Conservation (phyloP, 176 grass and related monocot genomes). For the Zoysia pacifica region DNA sequence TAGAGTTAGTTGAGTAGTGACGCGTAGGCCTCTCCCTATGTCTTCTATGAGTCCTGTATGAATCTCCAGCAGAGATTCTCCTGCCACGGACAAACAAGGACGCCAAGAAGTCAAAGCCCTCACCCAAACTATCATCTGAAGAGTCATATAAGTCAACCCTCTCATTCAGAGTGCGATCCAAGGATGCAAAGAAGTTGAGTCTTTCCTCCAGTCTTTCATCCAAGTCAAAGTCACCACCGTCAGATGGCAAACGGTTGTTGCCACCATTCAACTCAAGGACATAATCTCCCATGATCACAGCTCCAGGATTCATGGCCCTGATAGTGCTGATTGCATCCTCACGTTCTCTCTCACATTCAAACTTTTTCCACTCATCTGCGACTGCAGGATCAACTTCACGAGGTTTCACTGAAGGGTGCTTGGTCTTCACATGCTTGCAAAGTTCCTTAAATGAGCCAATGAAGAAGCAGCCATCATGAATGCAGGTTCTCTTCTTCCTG, state of each 20-base stretch:
- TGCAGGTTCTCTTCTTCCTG: slow-evolving; percentile 69
- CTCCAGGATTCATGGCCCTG: slow-evolving; percentile 68
- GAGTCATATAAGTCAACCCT: slow-evolving; percentile 49
- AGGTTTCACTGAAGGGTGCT: slow-evolving; percentile 65
- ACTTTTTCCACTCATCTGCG: slow-evolving; percentile 75
- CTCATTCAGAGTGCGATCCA: slow-evolving; percentile 55
- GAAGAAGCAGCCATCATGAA: slow-evolving; percentile 78
- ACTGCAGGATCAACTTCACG: slow-evolving; percentile 74
- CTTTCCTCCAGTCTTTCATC: slow-evolving; percentile 54
- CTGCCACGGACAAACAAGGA: slow-evolving; percentile 50
- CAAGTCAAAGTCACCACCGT: slow-evolving; percentile 47
- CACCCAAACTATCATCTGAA: slow-evolving; percentile 54
- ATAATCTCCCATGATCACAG: slow-evolving; percentile 86
- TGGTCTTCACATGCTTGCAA: slow-evolving; percentile 67
- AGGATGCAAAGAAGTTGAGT: slow-evolving; percentile 54
- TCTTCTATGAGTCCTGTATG: slow-evolving; percentile 44
- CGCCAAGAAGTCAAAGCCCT: slow-evolving; percentile 47
- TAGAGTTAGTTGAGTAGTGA: slow-evolving; percentile 24
- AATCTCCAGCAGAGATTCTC: slow-evolving; percentile 41
- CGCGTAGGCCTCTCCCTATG: slow-evolving; percentile 46
- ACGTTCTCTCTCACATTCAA: slow-evolving; percentile 75
- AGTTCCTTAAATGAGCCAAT: slow-evolving; percentile 76
- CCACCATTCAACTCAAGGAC: slow-evolving; percentile 79
- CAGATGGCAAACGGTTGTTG: slow-evolving; percentile 29
- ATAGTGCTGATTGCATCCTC: slow-evolving; percentile 90